Conservation (phyloP, 208 protist species). For the Leishmania arabica region DNA sequence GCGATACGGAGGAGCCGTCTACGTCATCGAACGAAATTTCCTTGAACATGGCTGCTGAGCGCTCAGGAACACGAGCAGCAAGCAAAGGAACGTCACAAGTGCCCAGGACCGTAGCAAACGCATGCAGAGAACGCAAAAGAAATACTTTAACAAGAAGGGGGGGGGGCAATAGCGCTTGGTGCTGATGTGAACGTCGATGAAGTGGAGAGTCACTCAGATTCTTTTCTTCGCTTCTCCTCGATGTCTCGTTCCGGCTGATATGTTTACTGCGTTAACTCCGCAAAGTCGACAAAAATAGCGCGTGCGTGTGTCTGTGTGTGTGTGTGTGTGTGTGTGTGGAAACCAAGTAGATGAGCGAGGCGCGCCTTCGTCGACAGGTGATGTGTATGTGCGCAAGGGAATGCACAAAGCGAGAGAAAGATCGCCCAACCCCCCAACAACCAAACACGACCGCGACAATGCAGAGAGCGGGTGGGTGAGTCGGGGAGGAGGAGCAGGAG, state of each 20-base stretch:
- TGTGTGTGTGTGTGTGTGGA: background rate
- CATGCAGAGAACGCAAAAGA: background rate
- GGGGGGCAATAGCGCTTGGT: background rate
- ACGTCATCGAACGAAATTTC: slow-evolving; percentile 52
- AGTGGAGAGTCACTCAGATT: background rate
- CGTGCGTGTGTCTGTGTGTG: background rate
- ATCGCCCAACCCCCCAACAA: background rate
- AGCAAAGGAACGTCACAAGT: background rate
- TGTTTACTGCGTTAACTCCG: background rate
- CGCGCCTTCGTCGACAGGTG: background rate
- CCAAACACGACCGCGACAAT: background rate
- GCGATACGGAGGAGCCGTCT: background rate
- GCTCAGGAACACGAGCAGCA: background rate
- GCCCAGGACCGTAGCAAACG: background rate
- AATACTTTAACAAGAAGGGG: background rate
- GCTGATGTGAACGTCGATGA: background rate
- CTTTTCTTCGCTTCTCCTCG: background rate
- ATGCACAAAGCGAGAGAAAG: background rate
- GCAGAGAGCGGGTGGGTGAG: background rate
- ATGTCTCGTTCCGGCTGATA: background rate
- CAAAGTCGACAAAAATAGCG: background rate
- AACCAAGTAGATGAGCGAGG: background rate
- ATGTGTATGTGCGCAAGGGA: background rate
- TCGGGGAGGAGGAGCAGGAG: too few species aligned
- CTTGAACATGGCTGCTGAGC: slow-evolving; percentile 37